Evolutionary conservation across 2,329 filamentous ascomycete species (phyloP), one percentile per base, ranked within the genome.

Genomic region (Nemania serpens): DNA sequence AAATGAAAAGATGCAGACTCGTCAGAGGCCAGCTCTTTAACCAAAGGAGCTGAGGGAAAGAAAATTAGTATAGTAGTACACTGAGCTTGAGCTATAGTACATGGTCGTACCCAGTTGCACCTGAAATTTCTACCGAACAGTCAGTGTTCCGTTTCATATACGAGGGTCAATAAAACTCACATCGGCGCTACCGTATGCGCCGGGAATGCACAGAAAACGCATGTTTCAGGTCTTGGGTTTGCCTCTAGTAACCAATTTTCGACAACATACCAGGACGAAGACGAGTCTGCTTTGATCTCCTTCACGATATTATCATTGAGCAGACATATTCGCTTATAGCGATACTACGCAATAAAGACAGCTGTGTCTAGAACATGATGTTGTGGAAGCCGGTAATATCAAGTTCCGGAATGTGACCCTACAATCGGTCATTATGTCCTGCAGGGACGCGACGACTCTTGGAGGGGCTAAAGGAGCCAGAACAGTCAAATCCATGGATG

Each of bases 131-230:
- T 85, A 59, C 49, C 58, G 18, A 10, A 11, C 13, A 52, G 49
- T 69, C 52, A 65, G 63, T 53, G 17, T 55, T 50, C 33, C 29
- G 46, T 56, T 39, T 15, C 20, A 36, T 56, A 18, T 47, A 11
- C 18, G 33, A 42, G 50, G 52, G 55, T 52, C 55, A 54, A 58
- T 18, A 50, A 52, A 53, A 69, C 69, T 70, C 63, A 73, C 70
- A 64, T 68, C 78, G 52, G 82, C 79, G 74, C 82, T 86, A 55
- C 84, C 83, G 69, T 82, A 86, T 20, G 84, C 81, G 63, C 84
- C 84, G 36, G 83, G 83, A 9, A 86, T 76, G 69, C 84, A 86
- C 34, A 86, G 72, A 54, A 86, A 82, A 68, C 76, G 82, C 83
- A 86, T 85, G 17, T 64, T 78, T 71, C 56, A 58, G 49, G 61